Evolutionary conservation across 2,329 filamentous ascomycete species (phyloP), one percentile per base, ranked within the genome.

Genomic region (Fusarium nisikadoi): DNA sequence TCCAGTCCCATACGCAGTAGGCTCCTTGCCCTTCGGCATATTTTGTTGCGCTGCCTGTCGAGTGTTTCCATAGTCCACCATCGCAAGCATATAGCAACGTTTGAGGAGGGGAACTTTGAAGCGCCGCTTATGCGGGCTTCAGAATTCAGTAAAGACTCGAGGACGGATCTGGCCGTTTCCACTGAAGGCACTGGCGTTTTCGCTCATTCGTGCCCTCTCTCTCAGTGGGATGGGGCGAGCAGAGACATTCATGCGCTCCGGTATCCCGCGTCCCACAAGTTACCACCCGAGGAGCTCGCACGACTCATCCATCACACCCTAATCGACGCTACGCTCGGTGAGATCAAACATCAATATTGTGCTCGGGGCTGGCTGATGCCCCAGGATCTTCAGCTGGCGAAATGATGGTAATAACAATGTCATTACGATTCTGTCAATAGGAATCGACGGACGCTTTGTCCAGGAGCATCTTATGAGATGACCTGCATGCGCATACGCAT

Each of bases 81-180:
- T 65, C 43, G 64, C 59, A 65, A 71, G 62, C 57, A 65, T 58
- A 54, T 25, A 55, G 58, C 46, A 57, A 29, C 39, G 43, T 46
- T 50, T 36, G 56, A 54, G 43, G 57, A 49, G 68, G 71, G 54
- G 47, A 19, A 52, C 27, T 52, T 46, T 41, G 64, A 72, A 73
- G 73, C 68, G 75, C 72, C 75, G 76, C 77, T 78, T 76, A 79
- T 80, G 78, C 78, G 77, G 56, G 67, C 69, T 78, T 63, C 70
- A 76, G 55, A 70, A 71, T 73, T 62, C 67, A 74, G 75, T 49
- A 73, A 53, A 68, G 68, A 65, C 62, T 69, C 36, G 62, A 63
- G 59, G 60, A 64, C 68, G 71, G 65, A 69, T 70, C 68, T 62
- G 68, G 68, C 65, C 66, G 62, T 74, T 75, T 65, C 53, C 63